phyloP scores from a whole-genome alignment of 192 early-diverging fungal species.

The Mycoemilia scoparia region DNA sequence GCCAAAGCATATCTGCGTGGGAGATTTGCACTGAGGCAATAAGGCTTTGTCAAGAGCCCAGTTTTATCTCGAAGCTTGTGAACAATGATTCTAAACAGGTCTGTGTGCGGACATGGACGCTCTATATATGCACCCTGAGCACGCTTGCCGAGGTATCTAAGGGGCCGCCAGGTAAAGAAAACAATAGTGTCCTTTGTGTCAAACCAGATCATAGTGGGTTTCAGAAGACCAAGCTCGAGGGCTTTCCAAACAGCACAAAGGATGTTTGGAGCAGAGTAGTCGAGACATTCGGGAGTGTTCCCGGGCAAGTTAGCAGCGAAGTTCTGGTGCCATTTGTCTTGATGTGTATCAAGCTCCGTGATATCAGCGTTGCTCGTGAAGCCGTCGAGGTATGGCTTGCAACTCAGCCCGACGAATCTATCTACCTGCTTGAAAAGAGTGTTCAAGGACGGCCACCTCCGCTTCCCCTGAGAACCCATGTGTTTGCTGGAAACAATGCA shows the following conservation, averaged over 20 bases:
- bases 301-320: slow-evolving; percentile 25
- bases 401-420: slow-evolving; percentile 16
- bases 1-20: slow-evolving; percentile 17
- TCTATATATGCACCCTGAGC: slow-evolving; percentile 28
- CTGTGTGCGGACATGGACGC: slow-evolving; percentile 26
- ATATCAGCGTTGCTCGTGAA: slow-evolving; percentile 18
- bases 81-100: slow-evolving; percentile 24
- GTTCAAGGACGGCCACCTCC: slow-evolving; percentile 1
- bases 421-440: slow-evolving; percentile 8
- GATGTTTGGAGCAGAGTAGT: slow-evolving; percentile 18
- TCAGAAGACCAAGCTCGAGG: slow-evolving; percentile 5
- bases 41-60: slow-evolving; percentile 16
- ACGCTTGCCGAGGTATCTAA: slow-evolving; percentile 18
- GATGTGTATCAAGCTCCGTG: slow-evolving; percentile 26
- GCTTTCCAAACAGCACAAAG: slow-evolving; percentile 12
- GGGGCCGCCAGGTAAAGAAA: no score
- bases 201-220: no score
- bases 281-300: slow-evolving; percentile 16
- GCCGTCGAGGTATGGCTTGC: slow-evolving; percentile 28
- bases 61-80: slow-evolving; percentile 13
- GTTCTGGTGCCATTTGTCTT: slow-evolving; percentile 24
- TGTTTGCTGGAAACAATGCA: no score
- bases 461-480: slow-evolving; percentile 13
- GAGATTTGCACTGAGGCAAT: slow-evolving; percentile 12
- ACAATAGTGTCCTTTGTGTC: no score